phyloP scores from a whole-genome alignment of 2,329 filamentous ascomycete species.

The Chalaropsis ovoidea region DNA sequence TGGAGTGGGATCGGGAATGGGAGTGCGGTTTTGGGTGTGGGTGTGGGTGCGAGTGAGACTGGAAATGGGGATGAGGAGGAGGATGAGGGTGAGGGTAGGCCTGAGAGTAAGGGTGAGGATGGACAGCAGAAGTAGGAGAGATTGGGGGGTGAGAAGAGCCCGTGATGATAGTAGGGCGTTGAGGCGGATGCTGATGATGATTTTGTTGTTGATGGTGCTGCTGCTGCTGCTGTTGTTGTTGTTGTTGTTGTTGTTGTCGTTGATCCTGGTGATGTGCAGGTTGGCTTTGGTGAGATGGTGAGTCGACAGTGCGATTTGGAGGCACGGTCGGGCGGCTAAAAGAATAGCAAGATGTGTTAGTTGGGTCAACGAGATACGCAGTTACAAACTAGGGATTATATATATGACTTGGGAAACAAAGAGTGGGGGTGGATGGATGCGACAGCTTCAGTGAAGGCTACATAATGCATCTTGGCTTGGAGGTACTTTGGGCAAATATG shows the following conservation, averaged over 20 bases:
- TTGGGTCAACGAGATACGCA: background rate
- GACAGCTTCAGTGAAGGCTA: background rate
- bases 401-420: background rate
- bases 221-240: background rate
- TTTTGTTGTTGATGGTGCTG: background rate
- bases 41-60: slow-evolving; percentile 24
- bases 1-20: slow-evolving; percentile 26
- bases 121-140: slow-evolving; percentile 6
- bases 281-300: slow-evolving; percentile 9
- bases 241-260: background rate
- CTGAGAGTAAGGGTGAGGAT: slow-evolving; percentile 2
- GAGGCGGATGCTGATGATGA: background rate
- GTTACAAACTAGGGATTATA: background rate
- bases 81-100: background rate
- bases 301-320: background rate
- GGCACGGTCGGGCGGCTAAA: slow-evolving; percentile 19
- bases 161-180: slow-evolving; percentile 3
- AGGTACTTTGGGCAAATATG: slow-evolving; percentile 8
- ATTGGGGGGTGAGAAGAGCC: background rate
- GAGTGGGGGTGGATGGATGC: background rate
- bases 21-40: slow-evolving; percentile 29
- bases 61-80: background rate
- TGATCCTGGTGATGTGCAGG: background rate
- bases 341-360: slow-evolving; percentile 4
- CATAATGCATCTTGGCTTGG: background rate